Base-by-base conservation (phyloP, 202 grass and related monocot species). In the Saccharum hybrid region DNA sequence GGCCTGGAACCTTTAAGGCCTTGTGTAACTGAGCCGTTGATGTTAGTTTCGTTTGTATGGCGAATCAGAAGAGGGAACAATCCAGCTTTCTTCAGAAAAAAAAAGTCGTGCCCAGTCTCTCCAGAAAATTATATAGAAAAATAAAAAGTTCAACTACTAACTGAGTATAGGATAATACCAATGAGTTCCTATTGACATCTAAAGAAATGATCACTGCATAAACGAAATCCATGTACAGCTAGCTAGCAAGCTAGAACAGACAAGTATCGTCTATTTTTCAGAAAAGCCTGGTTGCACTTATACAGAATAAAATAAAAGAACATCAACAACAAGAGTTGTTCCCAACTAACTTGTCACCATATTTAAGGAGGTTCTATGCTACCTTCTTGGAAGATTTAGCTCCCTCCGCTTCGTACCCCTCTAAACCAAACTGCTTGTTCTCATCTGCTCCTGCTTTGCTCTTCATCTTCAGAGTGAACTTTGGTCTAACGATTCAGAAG, bases 301-400 rank as follows among this genome's bases (percentile, higher is more conserved):
- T 36, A 73, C 2, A 72, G 59, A 82, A 86, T 49, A 73, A 45
- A 71, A 71, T 45, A 81, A 72, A 8, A 23, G 34, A 83, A 42
- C 4, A 70, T 7, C 11, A 68, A 75, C 8, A 75, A 7, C 43
- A 66, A 37, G 83, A 86, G 61, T 37, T 90, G 79, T 70, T 36
- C 0, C 88, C 84, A 83, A 83, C 84, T 86, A 90, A 80, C 84
- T 74, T 70, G 80, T 69, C 75, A 39, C 42, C 80, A 46, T 86
- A 86, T 90, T 90, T 86, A 90, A 86, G 69, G 41, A 70, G 18
- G 37, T 75, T 52, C 48, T 34, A 45, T 83, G 84, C 80, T 80
- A 80, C 69, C 84, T 56, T 83, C 69, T 64, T 41, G n/a, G 84
- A 90, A 86, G 84, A 80, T 90, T 90, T 90, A 65, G 80, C 75